phyloP scores from a whole-genome alignment of 352 stramenopile genomes.

The Phytophthora litchii region DNA sequence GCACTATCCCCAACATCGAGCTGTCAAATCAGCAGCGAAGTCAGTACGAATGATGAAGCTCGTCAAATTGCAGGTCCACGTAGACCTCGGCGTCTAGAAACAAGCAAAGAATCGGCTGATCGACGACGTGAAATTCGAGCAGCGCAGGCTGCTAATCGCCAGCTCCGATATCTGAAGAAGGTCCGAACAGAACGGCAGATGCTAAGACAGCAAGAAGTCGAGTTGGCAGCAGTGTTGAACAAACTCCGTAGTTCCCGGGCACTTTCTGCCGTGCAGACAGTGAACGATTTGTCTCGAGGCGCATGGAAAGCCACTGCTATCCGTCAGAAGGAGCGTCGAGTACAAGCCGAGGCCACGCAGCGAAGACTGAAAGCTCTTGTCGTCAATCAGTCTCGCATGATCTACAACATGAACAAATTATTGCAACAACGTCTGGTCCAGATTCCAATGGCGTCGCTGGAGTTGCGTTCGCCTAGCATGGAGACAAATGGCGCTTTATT shows the following conservation, averaged over 20 bases:
- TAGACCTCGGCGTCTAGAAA: neutral
- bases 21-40: neutral
- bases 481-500: neutral
- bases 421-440: conserved; percentile 1
- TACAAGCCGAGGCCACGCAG: conserved; percentile 10
- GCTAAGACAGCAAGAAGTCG: neutral
- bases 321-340: conserved; percentile 15
- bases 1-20: neutral
- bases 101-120: neutral
- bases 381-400: neutral
- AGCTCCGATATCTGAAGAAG: neutral
- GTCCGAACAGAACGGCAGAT: conserved; percentile 2
- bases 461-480: neutral
- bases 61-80: neutral
- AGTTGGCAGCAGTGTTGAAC: neutral
- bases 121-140: neutral
- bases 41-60: neutral
- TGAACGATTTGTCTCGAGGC: neutral
- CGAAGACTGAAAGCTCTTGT: conserved; percentile 4
- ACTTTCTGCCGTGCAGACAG: neutral
- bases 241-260: neutral
- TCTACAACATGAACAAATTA: conserved; percentile 11
- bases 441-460: neutral
- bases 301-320: conserved; percentile 4
- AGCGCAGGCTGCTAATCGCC: neutral